These are phyloP conservation scores for Plasmodium sp. DNA, from an alignment of 169 alveolate genomes.

Conservation along the genomic window DNA sequence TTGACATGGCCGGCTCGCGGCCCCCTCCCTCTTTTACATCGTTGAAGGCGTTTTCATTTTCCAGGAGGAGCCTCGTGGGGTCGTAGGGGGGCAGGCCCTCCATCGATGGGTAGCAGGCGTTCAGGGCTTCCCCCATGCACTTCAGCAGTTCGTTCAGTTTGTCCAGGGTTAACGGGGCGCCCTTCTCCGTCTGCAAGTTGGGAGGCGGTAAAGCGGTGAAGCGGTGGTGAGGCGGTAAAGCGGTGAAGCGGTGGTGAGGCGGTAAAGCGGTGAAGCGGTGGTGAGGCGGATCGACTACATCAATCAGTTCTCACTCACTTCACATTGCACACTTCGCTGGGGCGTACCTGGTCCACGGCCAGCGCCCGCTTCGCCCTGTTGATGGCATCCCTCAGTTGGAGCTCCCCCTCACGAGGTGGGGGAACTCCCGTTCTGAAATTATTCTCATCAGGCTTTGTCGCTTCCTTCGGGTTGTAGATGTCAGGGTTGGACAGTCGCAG, in stretches of 20 bases:
- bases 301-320: neutral
- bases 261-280: neutral
- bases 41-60: conserved; percentile 88
- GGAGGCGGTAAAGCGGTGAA: neutral
- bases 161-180: conserved; percentile 77
- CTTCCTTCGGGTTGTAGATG: conserved; percentile 89
- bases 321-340: neutral
- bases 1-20: neutral
- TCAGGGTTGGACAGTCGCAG: conserved; percentile 83
- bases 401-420: conserved; percentile 91
- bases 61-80: conserved; percentile 90
- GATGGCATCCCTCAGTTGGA: conserved; percentile 88
- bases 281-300: neutral
- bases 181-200: conserved; percentile 77
- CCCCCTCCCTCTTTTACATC: conserved; percentile 44
- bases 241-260: neutral
- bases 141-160: conserved; percentile 87
- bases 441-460: conserved; percentile 92
- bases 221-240: neutral
- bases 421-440: conserved; percentile 95
- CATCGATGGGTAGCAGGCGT: conserved; percentile 96
- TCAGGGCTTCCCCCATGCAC: conserved; percentile 91
- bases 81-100: conserved; percentile 95
- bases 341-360: conserved; percentile 83
- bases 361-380: conserved; percentile 89